Evolutionary conservation across 805 yeast species (phyloP), one percentile per base, ranked within the genome.

Genomic region (Ogataea philodendri): DNA sequence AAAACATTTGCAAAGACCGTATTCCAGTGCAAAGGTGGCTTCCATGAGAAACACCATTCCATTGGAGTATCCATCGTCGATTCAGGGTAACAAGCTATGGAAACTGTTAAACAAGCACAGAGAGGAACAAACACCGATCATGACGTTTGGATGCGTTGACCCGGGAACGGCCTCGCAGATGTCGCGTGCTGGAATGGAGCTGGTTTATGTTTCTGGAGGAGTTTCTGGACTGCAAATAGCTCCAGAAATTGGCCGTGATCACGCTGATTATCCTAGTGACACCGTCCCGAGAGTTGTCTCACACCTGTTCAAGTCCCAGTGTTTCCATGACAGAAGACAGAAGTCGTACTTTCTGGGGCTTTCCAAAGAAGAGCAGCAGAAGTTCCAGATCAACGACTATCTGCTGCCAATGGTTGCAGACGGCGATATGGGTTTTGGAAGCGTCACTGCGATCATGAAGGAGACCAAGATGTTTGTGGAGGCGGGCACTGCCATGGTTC

Each of bases 261-360:
- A 76, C 53, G 84, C 83, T 14, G 84, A 78, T 52, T 78, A 78
- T 49, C 84, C 84, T 0, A 77, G 78, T 48, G 78, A 78, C 46
- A 78, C 84, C 0, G 81, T 78, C 2, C 84, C 84, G n/a, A 74
- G 74, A 47, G 79, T 76, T 49, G 82, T 76, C 5, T 78, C 75
- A 37, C 63, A 81, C 36, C 49, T 77, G 21, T 76, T 76, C 55
- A 68, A 72, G 45, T 78, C 81, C 1, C 82, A 77, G 56, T 62
- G 60, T 42, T 60, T 75, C 46, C 84, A 77, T 46, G 84, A 77
- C 49, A 65, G 65, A 30, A 74, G 48, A 41, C 27, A 49, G 52
- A 37, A 37, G 24, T 41, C 49, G 5, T 44, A 43, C 31, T 37
- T 26, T 26, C 17, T 40, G 14, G 30, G 33, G 16, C 30, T 46